Conservation (phyloP, 352 stramenopile species). For the Phytopythium cucurbitacearum region DNA sequence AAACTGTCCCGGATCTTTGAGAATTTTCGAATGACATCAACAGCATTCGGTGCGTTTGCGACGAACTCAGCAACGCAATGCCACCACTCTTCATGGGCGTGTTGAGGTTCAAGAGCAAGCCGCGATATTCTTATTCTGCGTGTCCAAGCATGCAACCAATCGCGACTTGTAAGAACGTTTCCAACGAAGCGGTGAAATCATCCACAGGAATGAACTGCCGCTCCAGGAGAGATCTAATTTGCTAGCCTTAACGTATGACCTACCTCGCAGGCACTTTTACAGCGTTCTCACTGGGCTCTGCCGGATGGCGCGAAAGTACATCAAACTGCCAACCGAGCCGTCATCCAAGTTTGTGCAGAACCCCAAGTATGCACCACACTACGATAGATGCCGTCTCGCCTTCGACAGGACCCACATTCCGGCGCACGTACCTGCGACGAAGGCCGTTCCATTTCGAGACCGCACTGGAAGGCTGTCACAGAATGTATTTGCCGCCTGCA, state of each 20-base stretch:
- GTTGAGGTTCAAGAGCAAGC: conserved; percentile 1
- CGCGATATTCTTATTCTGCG: conserved; percentile 11
- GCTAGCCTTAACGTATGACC: not conserved
- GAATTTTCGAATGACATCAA: conserved; percentile 7
- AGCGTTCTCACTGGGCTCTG: conserved; percentile 3
- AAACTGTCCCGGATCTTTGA: conserved; percentile 6
- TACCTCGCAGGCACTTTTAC: conserved; percentile 4
- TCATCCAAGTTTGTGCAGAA: conserved; percentile 3
- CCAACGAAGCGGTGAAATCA: conserved; percentile 12
- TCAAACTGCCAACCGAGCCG: not conserved
- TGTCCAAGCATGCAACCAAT: conserved; percentile 6
- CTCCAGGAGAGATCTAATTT: not conserved
- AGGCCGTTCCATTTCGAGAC: conserved; percentile 15
- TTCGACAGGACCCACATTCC: conserved; percentile 15
- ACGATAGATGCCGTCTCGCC: conserved; percentile 8
- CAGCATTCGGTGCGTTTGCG: not conserved
- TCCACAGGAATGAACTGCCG: conserved; percentile 4
- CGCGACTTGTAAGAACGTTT: conserved; percentile 11
- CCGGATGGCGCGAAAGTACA: not conserved
- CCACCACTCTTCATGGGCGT: not conserved
- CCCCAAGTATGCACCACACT: conserved; percentile 5
- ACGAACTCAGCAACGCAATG: not conserved
- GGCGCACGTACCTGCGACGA: conserved; percentile 3
- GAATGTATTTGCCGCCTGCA: conserved; percentile 19
- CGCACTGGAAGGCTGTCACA: conserved; percentile 12